A percentile compares a stretch with the other conserved stretches of the same genome.
These are phyloP conservation scores for Geranium brycei DNA, from an alignment of 345 rosid species.

Conservation along the genomic window DNA sequence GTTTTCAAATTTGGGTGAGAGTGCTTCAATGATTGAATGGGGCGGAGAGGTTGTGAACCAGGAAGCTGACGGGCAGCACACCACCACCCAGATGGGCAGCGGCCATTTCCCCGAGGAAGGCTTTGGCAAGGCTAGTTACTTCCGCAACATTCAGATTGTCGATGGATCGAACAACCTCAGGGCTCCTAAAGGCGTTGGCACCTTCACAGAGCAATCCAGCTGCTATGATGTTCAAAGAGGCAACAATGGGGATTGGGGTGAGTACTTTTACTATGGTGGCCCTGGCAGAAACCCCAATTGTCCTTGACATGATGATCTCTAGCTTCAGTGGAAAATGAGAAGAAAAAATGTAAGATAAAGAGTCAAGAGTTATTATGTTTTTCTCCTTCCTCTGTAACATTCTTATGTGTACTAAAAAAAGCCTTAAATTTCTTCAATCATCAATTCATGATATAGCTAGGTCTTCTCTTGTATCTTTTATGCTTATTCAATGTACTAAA, in stretches of 20 bases:
- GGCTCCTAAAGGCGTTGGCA: not conserved
- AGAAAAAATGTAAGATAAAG: no score
- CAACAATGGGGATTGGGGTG: not conserved
- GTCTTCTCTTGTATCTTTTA: no score
- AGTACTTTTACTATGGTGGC: not conserved
- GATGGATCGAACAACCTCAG: not conserved
- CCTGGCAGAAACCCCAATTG: not conserved
- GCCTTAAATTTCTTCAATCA: no score
- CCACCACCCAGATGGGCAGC: constrained; percentile 14
- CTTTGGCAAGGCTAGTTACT: constrained; percentile 3
- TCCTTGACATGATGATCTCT: not conserved
- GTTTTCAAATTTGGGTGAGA: not conserved
- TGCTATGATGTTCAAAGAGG: not conserved
- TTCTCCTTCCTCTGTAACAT: no score
- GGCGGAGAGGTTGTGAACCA: constrained; percentile 4
- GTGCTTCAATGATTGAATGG: not conserved
- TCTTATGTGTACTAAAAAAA: no score
- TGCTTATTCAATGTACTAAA: no score
- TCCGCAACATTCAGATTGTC: not conserved
- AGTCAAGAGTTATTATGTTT: no score
- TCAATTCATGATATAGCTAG: no score
- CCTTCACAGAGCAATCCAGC: not conserved
- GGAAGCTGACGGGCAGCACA: constrained; percentile 1
- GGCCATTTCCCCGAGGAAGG: constrained; percentile 11
- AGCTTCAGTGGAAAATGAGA: no score